phyloP scores from a whole-genome alignment of 2,329 filamentous ascomycete genomes.

The Corynespora cassiicola region DNA sequence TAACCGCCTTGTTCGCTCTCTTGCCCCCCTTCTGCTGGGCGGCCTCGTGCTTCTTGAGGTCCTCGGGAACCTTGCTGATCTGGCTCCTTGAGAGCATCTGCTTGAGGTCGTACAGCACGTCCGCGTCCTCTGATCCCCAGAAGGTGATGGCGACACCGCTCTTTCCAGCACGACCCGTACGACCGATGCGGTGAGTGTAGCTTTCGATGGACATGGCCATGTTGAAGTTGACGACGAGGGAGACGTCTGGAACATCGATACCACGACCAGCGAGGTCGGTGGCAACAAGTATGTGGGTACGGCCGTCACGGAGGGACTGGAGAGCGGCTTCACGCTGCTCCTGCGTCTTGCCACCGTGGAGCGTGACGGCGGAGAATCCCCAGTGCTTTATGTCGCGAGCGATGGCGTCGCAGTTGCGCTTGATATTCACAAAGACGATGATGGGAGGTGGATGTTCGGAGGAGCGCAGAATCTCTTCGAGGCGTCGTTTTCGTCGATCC shows the following conservation, averaged over 20 bases:
- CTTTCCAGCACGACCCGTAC: slow-evolving; percentile 97
- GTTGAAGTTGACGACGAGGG: slow-evolving; percentile 97
- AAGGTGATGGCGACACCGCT: slow-evolving; percentile 96
- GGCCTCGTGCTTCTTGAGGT: slow-evolving; percentile 85
- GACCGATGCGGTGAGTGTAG: slow-evolving; percentile 95
- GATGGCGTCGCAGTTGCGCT: slow-evolving; percentile 95
- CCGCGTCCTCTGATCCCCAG: slow-evolving; percentile 85
- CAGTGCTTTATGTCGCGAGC: slow-evolving; percentile 93
- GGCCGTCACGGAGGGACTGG: slow-evolving; percentile 79
- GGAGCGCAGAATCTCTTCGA: slow-evolving; percentile 86
- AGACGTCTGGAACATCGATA: slow-evolving; percentile 96
- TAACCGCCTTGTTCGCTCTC: too few relatives aligned
- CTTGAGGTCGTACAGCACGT: slow-evolving; percentile 92
- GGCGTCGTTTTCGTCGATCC: slow-evolving; percentile 94
- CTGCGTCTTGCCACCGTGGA: slow-evolving; percentile 96
- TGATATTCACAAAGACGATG: slow-evolving; percentile 99
- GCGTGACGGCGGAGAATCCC: slow-evolving; percentile 87
- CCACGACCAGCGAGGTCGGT: slow-evolving; percentile 95
- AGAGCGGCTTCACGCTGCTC: slow-evolving; percentile 96
- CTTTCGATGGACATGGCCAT: slow-evolving; percentile 93
- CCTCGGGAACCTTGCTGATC: slow-evolving; percentile 89
- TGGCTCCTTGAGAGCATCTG: slow-evolving; percentile 93
- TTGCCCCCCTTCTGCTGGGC: slow-evolving; percentile 78
- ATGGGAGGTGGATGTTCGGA: slow-evolving; percentile 86
- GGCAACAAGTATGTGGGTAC: slow-evolving; percentile 87